Conservation (phyloP, 345 rosid species). For the Chamaenerion angustifolium region DNA sequence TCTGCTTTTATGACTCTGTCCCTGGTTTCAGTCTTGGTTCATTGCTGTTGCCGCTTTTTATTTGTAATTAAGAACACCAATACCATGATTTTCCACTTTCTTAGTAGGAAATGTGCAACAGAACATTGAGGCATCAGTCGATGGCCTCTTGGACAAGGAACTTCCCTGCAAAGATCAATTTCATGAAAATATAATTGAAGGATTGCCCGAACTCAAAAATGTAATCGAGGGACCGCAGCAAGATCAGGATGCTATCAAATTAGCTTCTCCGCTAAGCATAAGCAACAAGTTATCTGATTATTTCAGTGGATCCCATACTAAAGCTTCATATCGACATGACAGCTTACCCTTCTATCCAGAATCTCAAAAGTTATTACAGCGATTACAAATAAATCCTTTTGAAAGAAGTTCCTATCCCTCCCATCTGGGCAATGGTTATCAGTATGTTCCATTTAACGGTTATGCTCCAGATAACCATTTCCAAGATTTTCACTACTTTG, state of each 20-base stretch:
- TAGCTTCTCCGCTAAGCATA: slow-evolving; percentile 15
- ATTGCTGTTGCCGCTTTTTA: slow-evolving; percentile 7
- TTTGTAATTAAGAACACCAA: not conserved
- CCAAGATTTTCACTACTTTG: slow-evolving; percentile 42
- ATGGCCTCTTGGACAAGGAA: slow-evolving; percentile 34
- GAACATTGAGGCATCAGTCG: slow-evolving; percentile 38
- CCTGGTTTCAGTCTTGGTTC: not conserved
- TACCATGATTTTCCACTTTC: not conserved
- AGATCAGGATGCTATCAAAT: slow-evolving; percentile 21
- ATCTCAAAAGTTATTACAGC: slow-evolving; percentile 25
- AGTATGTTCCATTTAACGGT: slow-evolving; percentile 19
- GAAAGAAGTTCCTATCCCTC: slow-evolving; percentile 29
- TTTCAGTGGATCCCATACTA: slow-evolving; percentile 25
- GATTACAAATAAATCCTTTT: slow-evolving; percentile 21
- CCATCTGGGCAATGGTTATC: slow-evolving; percentile 30
- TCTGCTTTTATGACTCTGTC: too few relatives aligned
- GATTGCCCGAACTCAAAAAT: slow-evolving; percentile 25
- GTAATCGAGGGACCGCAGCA: slow-evolving; percentile 13
- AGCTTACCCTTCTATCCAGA: slow-evolving; percentile 25
- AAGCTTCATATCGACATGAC: slow-evolving; percentile 26
- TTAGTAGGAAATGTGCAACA: slow-evolving; percentile 30
- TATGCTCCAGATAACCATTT: slow-evolving; percentile 26
- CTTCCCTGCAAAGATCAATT: slow-evolving; percentile 19
- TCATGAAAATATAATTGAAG: slow-evolving; percentile 27
- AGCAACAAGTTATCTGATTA: slow-evolving; percentile 21